phyloP scores from a whole-genome alignment of 2,329 filamentous ascomycete species.

The Fusarium sterilihyphosum region DNA sequence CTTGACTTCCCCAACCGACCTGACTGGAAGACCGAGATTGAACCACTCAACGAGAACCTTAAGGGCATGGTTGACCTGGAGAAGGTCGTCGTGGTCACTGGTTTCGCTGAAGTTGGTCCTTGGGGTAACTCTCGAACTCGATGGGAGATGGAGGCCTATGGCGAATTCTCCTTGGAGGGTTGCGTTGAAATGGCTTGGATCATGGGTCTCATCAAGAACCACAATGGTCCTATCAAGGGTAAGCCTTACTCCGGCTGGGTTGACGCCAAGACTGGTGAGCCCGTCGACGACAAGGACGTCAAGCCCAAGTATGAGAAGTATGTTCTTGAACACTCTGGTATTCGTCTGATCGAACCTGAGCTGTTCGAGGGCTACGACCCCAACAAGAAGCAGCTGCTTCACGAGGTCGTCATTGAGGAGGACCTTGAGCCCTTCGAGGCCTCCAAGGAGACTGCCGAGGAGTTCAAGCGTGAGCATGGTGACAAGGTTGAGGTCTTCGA shows the following conservation, averaged over 20 bases:
- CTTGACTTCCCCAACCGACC: slow-evolving; percentile 93
- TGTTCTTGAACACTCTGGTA: slow-evolving; percentile 96
- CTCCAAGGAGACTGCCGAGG: slow-evolving; percentile 95
- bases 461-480: slow-evolving; percentile 96
- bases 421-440: slow-evolving; percentile 97
- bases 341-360: slow-evolving; percentile 96
- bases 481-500: slow-evolving; percentile 99
- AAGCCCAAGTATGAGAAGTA: slow-evolving; percentile 98
- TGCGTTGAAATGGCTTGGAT: slow-evolving; percentile 99
- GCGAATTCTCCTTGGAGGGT: slow-evolving; percentile 95
- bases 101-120: slow-evolving; percentile 94
- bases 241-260: slow-evolving; percentile 98
- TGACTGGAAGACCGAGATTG: slow-evolving; percentile 90
- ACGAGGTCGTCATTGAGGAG: slow-evolving; percentile 97
- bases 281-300: slow-evolving; percentile 97
- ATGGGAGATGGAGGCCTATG: slow-evolving; percentile 99
- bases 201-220: slow-evolving; percentile 99
- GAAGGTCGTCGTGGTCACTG: slow-evolving; percentile 96
- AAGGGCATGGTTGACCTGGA: slow-evolving; percentile 99
- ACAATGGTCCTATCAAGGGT: slow-evolving; percentile 95
- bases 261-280: slow-evolving; percentile 91
- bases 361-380: slow-evolving; percentile 97
- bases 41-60: slow-evolving; percentile 86
- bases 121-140: slow-evolving; percentile 99
- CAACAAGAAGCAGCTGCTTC: slow-evolving; percentile 97